Evolutionary conservation across 2,329 filamentous ascomycete genomes (phyloP).

Genomic region (Teratosphaeria destructans): DNA sequence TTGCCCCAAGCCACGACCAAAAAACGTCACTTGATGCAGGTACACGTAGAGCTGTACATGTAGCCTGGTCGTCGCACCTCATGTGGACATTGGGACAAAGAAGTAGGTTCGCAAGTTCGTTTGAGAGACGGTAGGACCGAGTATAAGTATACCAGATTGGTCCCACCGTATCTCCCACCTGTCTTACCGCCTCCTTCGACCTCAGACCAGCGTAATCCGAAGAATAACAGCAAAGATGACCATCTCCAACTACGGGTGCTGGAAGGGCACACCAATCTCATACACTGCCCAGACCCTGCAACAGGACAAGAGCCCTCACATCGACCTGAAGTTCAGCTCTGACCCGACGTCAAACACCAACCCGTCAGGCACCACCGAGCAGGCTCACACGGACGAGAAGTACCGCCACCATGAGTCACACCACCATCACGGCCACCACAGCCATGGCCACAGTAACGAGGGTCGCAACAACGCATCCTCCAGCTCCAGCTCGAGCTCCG

Average conservation of each 20-base stretch:
- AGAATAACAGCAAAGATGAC: not conserved
- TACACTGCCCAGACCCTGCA: constrained; percentile 9
- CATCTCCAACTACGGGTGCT: constrained; percentile 1
- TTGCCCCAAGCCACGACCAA: not conserved
- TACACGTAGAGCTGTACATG: not conserved
- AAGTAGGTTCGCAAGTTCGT: not conserved
- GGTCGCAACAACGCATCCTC: not conserved
- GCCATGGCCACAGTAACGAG: not conserved
- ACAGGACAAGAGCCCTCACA: constrained; percentile 18
- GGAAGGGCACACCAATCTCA: constrained; percentile 4
- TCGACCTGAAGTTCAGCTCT: constrained; percentile 20
- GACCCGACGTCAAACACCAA: constrained; percentile 4
- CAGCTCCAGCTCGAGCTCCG: not conserved
- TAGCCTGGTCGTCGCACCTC: not conserved
- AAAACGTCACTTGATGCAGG: not conserved
- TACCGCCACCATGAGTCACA: not conserved
- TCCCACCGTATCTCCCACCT: not conserved
- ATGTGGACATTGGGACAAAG: not conserved
- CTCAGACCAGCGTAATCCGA: not conserved
- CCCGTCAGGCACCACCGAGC: constrained; percentile 4
- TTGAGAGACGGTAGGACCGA: not conserved
- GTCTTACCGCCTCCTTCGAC: not conserved
- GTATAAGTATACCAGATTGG: not conserved
- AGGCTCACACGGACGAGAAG: not conserved
- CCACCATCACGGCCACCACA: not conserved